phyloP scores from a whole-genome alignment of 2,329 filamentous ascomycete genomes.

The Macrophomina tecta region DNA sequence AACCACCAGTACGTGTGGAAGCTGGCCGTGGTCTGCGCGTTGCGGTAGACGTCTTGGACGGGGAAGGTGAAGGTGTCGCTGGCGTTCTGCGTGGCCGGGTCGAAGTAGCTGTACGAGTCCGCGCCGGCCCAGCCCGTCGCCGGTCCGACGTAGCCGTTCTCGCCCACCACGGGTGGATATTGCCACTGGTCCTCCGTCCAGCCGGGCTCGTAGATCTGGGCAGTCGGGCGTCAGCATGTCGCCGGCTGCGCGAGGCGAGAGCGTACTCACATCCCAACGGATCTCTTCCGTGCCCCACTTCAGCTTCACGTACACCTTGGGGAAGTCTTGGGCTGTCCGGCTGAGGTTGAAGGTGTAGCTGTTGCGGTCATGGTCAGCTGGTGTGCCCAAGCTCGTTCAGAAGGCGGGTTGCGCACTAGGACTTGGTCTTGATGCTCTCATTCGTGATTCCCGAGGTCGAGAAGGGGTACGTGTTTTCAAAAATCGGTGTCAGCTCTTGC shows the following conservation, averaged over 20 bases:
- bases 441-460: neutral
- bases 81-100: slow-evolving; percentile 33
- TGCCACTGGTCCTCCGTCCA: slow-evolving; percentile 37
- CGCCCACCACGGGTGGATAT: slow-evolving; percentile 38
- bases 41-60: slow-evolving; percentile 31
- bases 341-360: slow-evolving; percentile 24
- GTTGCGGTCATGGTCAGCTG: neutral
- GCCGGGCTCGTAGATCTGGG: slow-evolving; percentile 36
- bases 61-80: slow-evolving; percentile 37
- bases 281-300: slow-evolving; percentile 14
- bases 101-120: slow-evolving; percentile 29
- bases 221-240: neutral
- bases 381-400: no score
- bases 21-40: neutral
- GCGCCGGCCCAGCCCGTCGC: slow-evolving; percentile 35
- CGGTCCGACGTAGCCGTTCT: slow-evolving; percentile 39
- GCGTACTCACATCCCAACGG: slow-evolving; percentile 13
- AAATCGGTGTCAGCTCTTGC: slow-evolving; percentile 5
- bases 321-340: slow-evolving; percentile 10
- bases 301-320: slow-evolving; percentile 12
- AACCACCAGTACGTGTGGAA: slow-evolving; percentile 36
- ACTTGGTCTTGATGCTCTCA: slow-evolving; percentile 9
- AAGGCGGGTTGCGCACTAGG: neutral
- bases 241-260: neutral
- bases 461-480: slow-evolving; percentile 7